Evolutionary conservation across 805 yeast genomes (phyloP).

Genomic region (Starmerella asiatica): DNA sequence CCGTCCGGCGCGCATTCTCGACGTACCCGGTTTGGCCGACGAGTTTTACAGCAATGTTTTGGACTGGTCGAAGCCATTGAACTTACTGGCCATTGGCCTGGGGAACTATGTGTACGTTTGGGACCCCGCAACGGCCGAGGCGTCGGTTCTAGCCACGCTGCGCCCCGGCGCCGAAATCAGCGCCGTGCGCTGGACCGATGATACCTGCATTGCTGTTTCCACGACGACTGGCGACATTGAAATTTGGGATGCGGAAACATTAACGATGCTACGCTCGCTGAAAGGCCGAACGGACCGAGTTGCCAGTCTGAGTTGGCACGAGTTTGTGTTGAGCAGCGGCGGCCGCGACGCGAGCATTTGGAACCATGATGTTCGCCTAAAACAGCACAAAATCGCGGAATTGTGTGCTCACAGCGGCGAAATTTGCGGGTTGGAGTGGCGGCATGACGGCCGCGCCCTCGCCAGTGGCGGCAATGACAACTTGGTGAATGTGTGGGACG

Average conservation of each 20-base stretch:
- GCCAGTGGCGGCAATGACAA: conserved; percentile 95
- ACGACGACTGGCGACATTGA: conserved; percentile 71
- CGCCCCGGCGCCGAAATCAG: conserved; percentile 38
- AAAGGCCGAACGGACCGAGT: conserved; percentile 60
- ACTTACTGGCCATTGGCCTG: conserved; percentile 76
- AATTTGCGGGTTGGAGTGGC: conserved; percentile 83
- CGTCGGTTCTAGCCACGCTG: conserved; percentile 38
- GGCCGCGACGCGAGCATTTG: conserved; percentile 71
- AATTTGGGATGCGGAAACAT: conserved; percentile 83
- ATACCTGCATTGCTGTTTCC: conserved; percentile 67
- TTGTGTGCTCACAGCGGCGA: conserved; percentile 68
- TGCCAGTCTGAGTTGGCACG: conserved; percentile 75
- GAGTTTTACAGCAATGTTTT: conserved; percentile 81
- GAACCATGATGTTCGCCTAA: conserved; percentile 80
- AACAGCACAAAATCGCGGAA: conserved; percentile 53
- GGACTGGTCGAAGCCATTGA: conserved; percentile 66
- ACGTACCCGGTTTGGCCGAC: conserved; percentile 89
- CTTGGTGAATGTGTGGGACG: conserved; percentile 86
- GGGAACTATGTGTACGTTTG: conserved; percentile 76
- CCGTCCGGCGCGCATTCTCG: conserved; percentile 83
- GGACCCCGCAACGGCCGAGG: conserved; percentile 78
- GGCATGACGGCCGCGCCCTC: conserved; percentile 66
- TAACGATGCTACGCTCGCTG: conserved; percentile 65
- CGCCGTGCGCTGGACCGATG: conserved; percentile 85
- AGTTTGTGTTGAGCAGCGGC: conserved; percentile 72